phyloP scores from a whole-genome alignment of 495 filamentous ascomycete genomes.

The Aspergillus incahuasiensis region DNA sequence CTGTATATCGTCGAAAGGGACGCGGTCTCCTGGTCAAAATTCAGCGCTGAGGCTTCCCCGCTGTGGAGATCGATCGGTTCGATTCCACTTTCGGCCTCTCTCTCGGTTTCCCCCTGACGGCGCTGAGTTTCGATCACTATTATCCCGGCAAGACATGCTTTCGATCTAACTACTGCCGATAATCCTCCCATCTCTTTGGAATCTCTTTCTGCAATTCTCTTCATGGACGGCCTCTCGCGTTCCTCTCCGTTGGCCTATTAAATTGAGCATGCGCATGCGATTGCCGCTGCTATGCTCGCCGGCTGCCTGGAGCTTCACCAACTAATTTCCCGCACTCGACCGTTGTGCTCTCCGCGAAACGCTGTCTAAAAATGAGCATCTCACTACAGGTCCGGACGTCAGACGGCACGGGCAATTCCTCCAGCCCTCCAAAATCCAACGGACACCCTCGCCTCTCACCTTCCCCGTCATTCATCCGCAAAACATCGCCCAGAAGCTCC shows the following conservation, averaged over 20 bases:
- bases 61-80: slow-evolving; percentile 28
- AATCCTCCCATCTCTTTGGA: neutral
- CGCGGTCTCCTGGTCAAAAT: neutral
- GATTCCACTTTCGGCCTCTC: slow-evolving; percentile 6
- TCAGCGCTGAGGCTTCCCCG: slow-evolving; percentile 17
- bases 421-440: slow-evolving; percentile 46
- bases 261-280: slow-evolving; percentile 3
- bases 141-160: neutral
- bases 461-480: slow-evolving; percentile 46
- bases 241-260: slow-evolving; percentile 5
- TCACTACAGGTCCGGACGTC: slow-evolving; percentile 44
- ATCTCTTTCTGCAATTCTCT: neutral
- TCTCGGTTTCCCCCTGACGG: slow-evolving; percentile 7
- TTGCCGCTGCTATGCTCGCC: slow-evolving; percentile 1
- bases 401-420: slow-evolving; percentile 37
- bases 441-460: slow-evolving; percentile 53
- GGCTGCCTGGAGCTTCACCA: slow-evolving; percentile 5
- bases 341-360: neutral
- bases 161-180: slow-evolving; percentile 5
- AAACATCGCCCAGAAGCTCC: slow-evolving; percentile 50
- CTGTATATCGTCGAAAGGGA: neutral
- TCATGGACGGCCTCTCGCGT: neutral
- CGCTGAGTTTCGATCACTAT: neutral
- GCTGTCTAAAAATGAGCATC: slow-evolving; percentile 34
- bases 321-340: slow-evolving; percentile 4